phyloP scores from a whole-genome alignment of 1,139 yeast genomes.

The Geotrichum phurueaensis region DNA sequence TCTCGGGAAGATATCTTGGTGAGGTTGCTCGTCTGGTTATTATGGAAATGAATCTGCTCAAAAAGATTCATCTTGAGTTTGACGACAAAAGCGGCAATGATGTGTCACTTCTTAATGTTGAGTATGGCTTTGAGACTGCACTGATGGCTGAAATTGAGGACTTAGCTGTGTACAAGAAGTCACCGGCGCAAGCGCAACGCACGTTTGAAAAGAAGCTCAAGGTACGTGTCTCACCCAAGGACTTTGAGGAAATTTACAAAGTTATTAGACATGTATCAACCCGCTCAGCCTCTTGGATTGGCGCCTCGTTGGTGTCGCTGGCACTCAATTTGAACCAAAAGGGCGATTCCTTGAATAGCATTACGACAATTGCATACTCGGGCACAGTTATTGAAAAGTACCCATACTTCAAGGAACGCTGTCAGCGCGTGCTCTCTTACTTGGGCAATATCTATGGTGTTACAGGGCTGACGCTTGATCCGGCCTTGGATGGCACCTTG shows the following conservation, averaged over 20 bases:
- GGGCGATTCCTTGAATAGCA: conserved; percentile 27
- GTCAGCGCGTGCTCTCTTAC: conserved; percentile 28
- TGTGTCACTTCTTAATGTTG: conserved; percentile 38
- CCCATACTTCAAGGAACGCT: conserved; percentile 64
- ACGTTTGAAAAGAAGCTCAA: background rate
- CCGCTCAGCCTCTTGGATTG: conserved; percentile 75
- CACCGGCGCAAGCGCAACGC: background rate
- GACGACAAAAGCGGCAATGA: conserved; percentile 34
- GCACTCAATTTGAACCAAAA: conserved; percentile 7
- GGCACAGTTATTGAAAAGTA: conserved; percentile 86
- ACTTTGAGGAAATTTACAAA: background rate
- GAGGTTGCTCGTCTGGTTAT: conserved; percentile 69
- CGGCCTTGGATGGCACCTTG: conserved; percentile 29
- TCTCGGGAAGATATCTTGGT: conserved; percentile 83
- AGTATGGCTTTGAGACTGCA: conserved; percentile 27
- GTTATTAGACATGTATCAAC: conserved; percentile 43
- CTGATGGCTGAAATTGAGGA: conserved; percentile 31
- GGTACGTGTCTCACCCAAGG: background rate
- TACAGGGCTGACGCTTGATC: conserved; percentile 20
- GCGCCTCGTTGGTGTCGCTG: conserved; percentile 63
- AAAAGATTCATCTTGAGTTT: conserved; percentile 12
- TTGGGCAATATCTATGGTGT: conserved; percentile 25
- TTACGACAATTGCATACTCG: conserved; percentile 62
- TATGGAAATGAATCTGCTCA: conserved; percentile 52
- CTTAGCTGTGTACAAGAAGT: background rate